Percentiles rank a stretch among this genome's conserved stretches.
Evolutionary conservation across 179 eudicot species (phyloP).

Genomic region (Gypsophila paniculata): DNA sequence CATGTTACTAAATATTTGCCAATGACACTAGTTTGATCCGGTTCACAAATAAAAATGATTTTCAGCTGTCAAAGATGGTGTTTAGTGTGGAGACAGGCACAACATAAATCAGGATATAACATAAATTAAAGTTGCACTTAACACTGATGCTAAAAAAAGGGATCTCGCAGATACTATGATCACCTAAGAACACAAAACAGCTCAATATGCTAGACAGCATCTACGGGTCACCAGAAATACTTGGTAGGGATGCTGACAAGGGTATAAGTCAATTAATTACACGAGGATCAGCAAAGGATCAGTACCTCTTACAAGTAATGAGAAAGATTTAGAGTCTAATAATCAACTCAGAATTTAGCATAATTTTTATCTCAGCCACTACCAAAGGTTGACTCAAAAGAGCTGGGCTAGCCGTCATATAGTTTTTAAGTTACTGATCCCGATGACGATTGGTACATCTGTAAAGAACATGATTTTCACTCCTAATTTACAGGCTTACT

Average conservation of each 20-base stretch:
- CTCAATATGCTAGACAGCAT: background rate
- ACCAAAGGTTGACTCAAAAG: background rate
- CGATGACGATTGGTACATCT: background rate
- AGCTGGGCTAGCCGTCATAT: too few species aligned
- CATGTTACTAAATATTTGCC: background rate
- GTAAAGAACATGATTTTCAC: background rate
- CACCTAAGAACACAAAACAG: background rate
- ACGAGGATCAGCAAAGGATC: background rate
- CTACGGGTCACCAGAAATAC: background rate
- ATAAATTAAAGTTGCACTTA: too few species aligned
- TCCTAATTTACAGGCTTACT: background rate
- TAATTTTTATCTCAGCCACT: background rate
- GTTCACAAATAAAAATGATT: background rate
- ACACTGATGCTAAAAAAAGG: background rate
- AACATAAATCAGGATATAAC: background rate
- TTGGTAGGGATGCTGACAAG: background rate
- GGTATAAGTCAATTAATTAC: background rate
- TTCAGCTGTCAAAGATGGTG: background rate
- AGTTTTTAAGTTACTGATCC: background rate
- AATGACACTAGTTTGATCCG: background rate
- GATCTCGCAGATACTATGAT: background rate
- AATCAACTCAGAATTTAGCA: background rate
- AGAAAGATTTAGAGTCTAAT: background rate
- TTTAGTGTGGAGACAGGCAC: too few species aligned
- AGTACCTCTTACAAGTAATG: background rate